Conservation (phyloP, 257 asterid species). For the Petunia axillaris region DNA sequence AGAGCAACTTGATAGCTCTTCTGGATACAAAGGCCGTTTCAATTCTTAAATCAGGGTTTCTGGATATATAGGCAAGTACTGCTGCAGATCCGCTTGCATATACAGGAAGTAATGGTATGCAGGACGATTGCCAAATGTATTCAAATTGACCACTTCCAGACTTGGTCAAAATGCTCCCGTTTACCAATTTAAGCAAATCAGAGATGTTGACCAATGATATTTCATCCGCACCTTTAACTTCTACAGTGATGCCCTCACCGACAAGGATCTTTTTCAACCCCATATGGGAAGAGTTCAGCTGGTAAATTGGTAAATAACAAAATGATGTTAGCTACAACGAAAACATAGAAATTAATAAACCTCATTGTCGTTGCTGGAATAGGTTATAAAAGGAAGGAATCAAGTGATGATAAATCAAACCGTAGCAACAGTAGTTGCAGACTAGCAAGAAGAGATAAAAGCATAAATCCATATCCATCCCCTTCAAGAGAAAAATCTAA, state of each 20-base stretch:
- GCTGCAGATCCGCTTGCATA: conserved; percentile 62
- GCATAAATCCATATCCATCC: conserved; percentile 3
- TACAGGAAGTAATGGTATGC: conserved; percentile 56
- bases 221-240: conserved; percentile 70
- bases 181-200: conserved; percentile 34
- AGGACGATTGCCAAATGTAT: conserved; percentile 46
- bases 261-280: conserved; percentile 69
- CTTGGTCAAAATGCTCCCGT: conserved; percentile 36
- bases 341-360: background rate
- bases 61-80: conserved; percentile 56
- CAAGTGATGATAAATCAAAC: conserved; percentile 4
- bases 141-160: conserved; percentile 29
- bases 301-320: conserved; percentile 33
- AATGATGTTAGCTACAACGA: conserved; percentile 12
- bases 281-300: conserved; percentile 55
- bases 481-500: background rate
- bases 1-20: conserved; percentile 53
- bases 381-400: background rate
- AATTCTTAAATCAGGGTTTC: conserved; percentile 52
- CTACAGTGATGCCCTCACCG: conserved; percentile 75
- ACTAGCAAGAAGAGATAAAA: conserved; percentile 12
- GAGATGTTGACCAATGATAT: conserved; percentile 51
- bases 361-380: background rate
- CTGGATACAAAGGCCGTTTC: conserved; percentile 42
- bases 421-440: background rate